Evolutionary conservation across 768 basidiomycete species (phyloP).

Genomic region (Tulasnella sp.): DNA sequence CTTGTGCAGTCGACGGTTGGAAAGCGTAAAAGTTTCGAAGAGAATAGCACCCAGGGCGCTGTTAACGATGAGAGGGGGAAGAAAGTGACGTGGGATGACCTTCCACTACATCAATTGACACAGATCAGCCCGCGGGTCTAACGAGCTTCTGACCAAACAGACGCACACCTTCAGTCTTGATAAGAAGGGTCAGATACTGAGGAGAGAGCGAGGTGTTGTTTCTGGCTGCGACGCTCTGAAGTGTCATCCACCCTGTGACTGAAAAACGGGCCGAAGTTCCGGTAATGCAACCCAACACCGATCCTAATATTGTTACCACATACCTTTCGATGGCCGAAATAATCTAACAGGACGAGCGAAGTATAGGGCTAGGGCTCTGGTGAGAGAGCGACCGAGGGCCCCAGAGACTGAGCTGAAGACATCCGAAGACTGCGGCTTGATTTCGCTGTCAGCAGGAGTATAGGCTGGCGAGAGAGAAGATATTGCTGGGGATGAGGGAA

Average conservation of each 20-base stretch:
- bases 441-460: not conserved
- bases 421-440: not conserved
- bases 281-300: not conserved
- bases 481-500: not conserved
- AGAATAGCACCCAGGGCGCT: slow-evolving; percentile 34
- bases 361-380: slow-evolving; percentile 35
- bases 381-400: slow-evolving; percentile 31
- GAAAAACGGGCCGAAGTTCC: not conserved
- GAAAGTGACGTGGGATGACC: slow-evolving; percentile 36
- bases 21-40: slow-evolving; percentile 36
- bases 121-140: not conserved
- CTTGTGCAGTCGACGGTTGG: slow-evolving; percentile 10
- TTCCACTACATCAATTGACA: slow-evolving; percentile 24
- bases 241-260: slow-evolving; percentile 37
- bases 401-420: slow-evolving; percentile 33
- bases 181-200: slow-evolving; percentile 29
- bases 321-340: slow-evolving; percentile 35
- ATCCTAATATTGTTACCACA: not conserved
- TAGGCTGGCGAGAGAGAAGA: slow-evolving; percentile 12
- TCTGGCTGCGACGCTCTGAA: slow-evolving; percentile 25
- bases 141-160: not conserved
- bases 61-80: slow-evolving; percentile 36
- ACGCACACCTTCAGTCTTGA: slow-evolving; percentile 37
- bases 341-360: slow-evolving; percentile 36
- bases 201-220: slow-evolving; percentile 32